Evolutionary conservation across 495 filamentous ascomycete species (phyloP).

Genomic region (Trichocladium antarcticum): DNA sequence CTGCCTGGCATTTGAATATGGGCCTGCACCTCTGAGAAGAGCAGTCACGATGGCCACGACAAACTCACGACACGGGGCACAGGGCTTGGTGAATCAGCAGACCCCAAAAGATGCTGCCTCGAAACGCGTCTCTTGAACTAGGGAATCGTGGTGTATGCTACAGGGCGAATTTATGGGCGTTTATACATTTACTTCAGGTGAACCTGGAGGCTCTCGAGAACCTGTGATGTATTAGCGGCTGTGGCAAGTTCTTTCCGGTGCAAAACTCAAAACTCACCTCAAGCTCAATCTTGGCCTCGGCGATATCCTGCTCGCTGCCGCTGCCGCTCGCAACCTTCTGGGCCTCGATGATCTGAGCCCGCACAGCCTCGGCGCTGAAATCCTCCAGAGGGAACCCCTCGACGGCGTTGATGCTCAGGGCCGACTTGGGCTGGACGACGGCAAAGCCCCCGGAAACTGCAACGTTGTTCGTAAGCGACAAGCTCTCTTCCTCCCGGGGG

Average conservation of each 20-base stretch:
- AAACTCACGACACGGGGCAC: neutral
- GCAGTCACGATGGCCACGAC: neutral
- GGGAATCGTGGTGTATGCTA: conserved; percentile 27
- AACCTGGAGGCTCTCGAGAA: conserved; percentile 53
- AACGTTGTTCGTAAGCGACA: conserved; percentile 5
- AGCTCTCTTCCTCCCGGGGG: neutral
- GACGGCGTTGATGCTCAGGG: conserved; percentile 93
- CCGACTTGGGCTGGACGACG: conserved; percentile 87
- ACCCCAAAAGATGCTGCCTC: conserved; percentile 15
- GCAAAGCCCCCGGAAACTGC: conserved; percentile 94
- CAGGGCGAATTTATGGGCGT: conserved; percentile 16
- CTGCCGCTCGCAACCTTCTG: conserved; percentile 85
- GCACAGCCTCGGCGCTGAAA: conserved; percentile 77
- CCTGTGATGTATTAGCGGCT: conserved; percentile 16
- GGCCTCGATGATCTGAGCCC: conserved; percentile 76
- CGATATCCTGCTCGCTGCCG: conserved; percentile 94
- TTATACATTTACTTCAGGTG: conserved; percentile 54
- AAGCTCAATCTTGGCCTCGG: conserved; percentile 96
- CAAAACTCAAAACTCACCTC: conserved; percentile 53
- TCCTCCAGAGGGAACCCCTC: conserved; percentile 91
- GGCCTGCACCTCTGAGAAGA: neutral
- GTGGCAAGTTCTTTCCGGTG: neutral
- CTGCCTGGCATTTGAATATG: neutral
- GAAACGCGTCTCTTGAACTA: conserved; percentile 21
- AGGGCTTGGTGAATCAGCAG: neutral